A percentile compares a stretch with the other conserved stretches of the same genome.
These are phyloP conservation scores for Pelagophyceae sp. DNA, from an alignment of 352 stramenopile species.

Conservation along the genomic window DNA sequence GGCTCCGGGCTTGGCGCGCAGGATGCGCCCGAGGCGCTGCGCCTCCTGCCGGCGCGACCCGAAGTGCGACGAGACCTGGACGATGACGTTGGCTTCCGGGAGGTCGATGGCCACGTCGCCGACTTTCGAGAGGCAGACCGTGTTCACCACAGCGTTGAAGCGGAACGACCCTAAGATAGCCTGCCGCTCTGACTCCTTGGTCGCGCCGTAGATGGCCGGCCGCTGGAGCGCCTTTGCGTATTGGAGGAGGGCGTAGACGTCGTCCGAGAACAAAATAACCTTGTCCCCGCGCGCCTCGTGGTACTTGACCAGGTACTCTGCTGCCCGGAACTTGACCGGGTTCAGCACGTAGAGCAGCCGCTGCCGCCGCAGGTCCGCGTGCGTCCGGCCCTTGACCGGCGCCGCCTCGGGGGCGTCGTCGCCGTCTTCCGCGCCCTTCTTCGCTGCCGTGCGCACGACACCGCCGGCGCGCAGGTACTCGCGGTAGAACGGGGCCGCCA, in stretches of 20 bases:
- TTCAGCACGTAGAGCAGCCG: conserved; percentile 98
- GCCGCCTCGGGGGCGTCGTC: conserved; percentile 95
- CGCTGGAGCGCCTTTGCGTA: conserved; percentile 72
- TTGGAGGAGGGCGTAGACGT: conserved; percentile 87
- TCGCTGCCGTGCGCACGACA: conserved; percentile 18
- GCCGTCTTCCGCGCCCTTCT: conserved; percentile 80
- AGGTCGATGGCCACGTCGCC: conserved; percentile 98
- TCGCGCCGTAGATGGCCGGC: conserved; percentile 92
- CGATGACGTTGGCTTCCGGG: conserved; percentile 98
- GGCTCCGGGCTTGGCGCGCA: conserved; percentile 86
- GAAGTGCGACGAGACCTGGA: conserved; percentile 97
- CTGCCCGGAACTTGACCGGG: conserved; percentile 91
- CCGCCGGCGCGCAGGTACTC: conserved; percentile 57
- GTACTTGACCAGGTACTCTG: conserved; percentile 90
- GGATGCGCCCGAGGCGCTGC: conserved; percentile 95
- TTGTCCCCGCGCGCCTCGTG: conserved; percentile 95
- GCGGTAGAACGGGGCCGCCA: conserved; percentile 94
- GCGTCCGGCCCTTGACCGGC: conserved; percentile 81
- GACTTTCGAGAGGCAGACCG: conserved; percentile 78
- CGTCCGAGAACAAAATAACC: conserved; percentile 98
- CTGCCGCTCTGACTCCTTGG: conserved; percentile 74
- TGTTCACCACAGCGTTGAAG: conserved; percentile 58
- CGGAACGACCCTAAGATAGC: conserved; percentile 67
- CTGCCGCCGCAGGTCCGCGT: conserved; percentile 58
- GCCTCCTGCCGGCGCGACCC: conserved; percentile 97